Percentiles rank a stretch among this genome's conserved stretches.
Conservation (phyloP, 148 eudicot genomes). For the Heliamphora exappendiculata region DNA sequence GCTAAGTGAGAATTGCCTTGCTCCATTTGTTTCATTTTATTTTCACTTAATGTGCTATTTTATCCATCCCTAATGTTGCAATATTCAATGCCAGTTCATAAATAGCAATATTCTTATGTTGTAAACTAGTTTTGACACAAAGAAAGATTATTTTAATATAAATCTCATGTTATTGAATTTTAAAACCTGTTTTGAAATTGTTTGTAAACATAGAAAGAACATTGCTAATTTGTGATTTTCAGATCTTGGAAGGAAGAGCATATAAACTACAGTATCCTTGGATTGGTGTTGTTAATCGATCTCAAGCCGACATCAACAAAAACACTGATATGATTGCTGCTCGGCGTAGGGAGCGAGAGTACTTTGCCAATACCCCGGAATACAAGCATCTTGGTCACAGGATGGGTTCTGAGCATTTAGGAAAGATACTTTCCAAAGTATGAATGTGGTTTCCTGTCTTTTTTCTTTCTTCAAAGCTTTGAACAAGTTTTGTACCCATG, state of each 20-base stretch:
- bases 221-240: not conserved
- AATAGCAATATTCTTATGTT: not conserved
- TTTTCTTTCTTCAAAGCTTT: not conserved
- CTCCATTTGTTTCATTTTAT: not conserved
- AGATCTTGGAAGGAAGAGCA: slow-evolving; percentile 31
- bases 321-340: slow-evolving; percentile 27
- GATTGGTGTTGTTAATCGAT: slow-evolving; percentile 32
- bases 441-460: not conserved
- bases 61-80: not conserved
- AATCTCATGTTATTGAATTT: not conserved
- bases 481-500: not conserved
- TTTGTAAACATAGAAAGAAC: not conserved
- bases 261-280: slow-evolving; percentile 27
- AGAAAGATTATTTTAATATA: not conserved
- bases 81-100: not conserved
- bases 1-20: not conserved
- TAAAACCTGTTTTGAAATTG: not conserved
- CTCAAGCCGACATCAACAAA: slow-evolving; percentile 32
- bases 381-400: slow-evolving; percentile 16
- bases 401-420: slow-evolving; percentile 29
- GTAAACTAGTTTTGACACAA: not conserved
- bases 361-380: slow-evolving; percentile 18
- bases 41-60: not conserved
- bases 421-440: slow-evolving; percentile 23
- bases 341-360: slow-evolving; percentile 21